Base-by-base conservation (phyloP, 2,329 filamentous ascomycete species). In the Fonsecaea multimorphosa region DNA sequence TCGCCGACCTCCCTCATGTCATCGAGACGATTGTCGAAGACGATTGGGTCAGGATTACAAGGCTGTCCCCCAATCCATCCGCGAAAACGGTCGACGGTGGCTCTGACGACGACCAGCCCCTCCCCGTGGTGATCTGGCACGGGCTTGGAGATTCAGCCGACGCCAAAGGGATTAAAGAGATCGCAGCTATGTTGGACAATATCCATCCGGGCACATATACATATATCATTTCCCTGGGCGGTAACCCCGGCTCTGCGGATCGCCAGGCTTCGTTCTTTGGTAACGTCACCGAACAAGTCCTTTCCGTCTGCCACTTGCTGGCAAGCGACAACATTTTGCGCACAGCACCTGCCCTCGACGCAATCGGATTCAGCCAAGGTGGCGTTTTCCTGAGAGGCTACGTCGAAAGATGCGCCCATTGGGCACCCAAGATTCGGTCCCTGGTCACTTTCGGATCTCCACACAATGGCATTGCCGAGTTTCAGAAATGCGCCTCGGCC, bases 121-220 rank as follows among this genome's bases (percentile, higher is more conserved):
- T 97, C 32, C 95, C 95, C 0, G 84, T 99, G 38, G 85, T 99
- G 66, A 91, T 99, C 80, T 99, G 95, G 95, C 95, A 99, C 78
- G 95, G 88, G 64, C 80, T 89, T n/a, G 87, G 87, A 71, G 80
- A 81, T 69, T 75, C 89, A 77, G 96, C 89, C 80, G 85, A 87
- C 59, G 86, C 87, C 69, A 89, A 93, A 1, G 93, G 93, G 64
- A 84, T 98, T 62, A 85, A 87, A 72, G 78, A 83, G 61, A 84
- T 97, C 34, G 91, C 86, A 69, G 80, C 84, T n/a, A 84, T 97
- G 56, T 90, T 90, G 69, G 85, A 92, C 65, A 78, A 85, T 57
- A 82, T 87, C 64, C 87, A 97, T 78, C 93, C 93, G 0, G 92
- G 91, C 66, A 97, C 93, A 16, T 89, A 92, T 73, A 88, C 95